These are phyloP conservation scores for Pseudofabraea citricarpa DNA, from an alignment of 2,329 filamentous ascomycete genomes.

Conservation along the genomic window DNA sequence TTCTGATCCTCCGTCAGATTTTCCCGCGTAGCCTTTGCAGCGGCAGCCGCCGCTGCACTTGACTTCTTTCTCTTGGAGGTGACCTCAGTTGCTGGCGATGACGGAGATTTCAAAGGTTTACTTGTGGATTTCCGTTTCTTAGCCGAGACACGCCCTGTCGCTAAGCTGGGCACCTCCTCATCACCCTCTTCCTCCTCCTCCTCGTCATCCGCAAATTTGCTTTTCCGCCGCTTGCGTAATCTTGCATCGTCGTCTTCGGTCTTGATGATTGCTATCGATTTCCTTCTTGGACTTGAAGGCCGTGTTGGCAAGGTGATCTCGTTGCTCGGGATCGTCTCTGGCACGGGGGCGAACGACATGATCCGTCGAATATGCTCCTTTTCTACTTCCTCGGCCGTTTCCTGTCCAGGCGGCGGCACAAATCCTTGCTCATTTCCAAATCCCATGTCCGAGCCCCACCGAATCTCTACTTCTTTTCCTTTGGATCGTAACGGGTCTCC, in stretches of 20 bases:
- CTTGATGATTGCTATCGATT: conserved; percentile 17
- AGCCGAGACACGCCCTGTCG: conserved; percentile 21
- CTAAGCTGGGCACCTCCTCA: conserved; percentile 28
- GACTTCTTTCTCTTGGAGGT: conserved; percentile 46
- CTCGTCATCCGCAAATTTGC: conserved; percentile 45
- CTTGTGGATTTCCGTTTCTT: conserved; percentile 27
- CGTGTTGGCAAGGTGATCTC: no score
- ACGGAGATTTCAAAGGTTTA: conserved; percentile 23
- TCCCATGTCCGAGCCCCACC: conserved; percentile 65
- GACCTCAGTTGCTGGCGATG: conserved; percentile 14
- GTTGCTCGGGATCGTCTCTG: conserved; percentile 25
- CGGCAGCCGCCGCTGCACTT: conserved; percentile 17
- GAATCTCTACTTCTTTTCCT: conserved; percentile 38
- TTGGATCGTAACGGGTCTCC: neutral
- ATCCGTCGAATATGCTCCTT: conserved; percentile 51
- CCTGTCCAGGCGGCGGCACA: conserved; percentile 48
- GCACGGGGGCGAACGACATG: conserved; percentile 22
- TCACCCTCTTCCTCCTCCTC: conserved; percentile 40
- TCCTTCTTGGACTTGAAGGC: conserved; percentile 46
- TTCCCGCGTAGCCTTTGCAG: conserved; percentile 47
- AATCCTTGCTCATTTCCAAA: conserved; percentile 58
- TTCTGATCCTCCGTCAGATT: conserved; percentile 76
- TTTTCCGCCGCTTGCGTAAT: conserved; percentile 50
- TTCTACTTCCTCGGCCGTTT: conserved; percentile 52
- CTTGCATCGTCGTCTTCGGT: conserved; percentile 35